Evolutionary conservation across 306 rosid genomes (phyloP).

Genomic region (Citrullus mucosospermus): DNA sequence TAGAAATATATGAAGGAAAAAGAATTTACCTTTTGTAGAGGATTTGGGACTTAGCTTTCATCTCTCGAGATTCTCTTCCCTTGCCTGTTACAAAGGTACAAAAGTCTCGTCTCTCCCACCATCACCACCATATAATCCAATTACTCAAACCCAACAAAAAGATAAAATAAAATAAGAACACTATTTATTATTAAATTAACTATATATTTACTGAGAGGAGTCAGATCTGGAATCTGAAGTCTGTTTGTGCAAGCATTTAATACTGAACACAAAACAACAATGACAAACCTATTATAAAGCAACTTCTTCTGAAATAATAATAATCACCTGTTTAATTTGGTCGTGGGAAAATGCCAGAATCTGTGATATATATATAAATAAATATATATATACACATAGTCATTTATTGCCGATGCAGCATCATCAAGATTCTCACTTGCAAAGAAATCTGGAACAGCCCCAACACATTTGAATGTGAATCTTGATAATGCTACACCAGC

Average conservation of each 20-base stretch:
- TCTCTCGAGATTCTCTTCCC: background rate
- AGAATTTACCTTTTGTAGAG: background rate
- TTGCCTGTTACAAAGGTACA: conserved; percentile 2
- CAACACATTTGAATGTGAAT: conserved; percentile 52
- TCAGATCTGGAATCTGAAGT: conserved; percentile 7
- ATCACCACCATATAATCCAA: background rate
- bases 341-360: background rate
- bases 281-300: background rate
- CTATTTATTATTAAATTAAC: background rate
- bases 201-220: background rate
- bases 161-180: background rate
- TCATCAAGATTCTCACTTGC: conserved; percentile 97
- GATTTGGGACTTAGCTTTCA: background rate
- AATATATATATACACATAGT: background rate
- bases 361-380: background rate
- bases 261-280: background rate
- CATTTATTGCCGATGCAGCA: conserved; percentile 74
- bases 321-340: background rate
- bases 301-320: background rate
- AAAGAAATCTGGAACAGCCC: background rate
- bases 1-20: background rate
- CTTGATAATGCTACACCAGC: conserved; percentile 95
- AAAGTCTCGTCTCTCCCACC: background rate
- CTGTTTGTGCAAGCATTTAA: background rate
- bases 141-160: background rate